A percentile compares a stretch with the other conserved stretches of the same genome.
phyloP scores from a whole-genome alignment of 306 rosid species.

The Mimosa bimucronata region DNA sequence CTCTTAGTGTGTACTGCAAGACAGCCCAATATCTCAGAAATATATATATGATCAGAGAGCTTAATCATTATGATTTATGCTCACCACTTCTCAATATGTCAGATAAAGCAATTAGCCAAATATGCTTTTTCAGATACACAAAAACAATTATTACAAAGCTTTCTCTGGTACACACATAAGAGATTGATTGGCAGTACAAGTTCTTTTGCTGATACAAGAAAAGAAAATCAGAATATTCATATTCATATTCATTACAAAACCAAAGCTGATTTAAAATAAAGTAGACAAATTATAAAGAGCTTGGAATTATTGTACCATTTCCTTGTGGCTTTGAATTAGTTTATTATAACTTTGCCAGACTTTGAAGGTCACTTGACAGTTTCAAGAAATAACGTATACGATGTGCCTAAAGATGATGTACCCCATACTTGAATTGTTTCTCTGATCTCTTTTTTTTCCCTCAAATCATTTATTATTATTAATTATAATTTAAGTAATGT shows the following conservation, averaged over 20 bases:
- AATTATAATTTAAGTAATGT: conserved; percentile 18
- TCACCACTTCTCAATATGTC: conserved; percentile 24
- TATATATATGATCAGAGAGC: not conserved
- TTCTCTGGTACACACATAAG: not conserved
- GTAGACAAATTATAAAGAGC: not conserved
- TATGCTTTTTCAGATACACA: not conserved
- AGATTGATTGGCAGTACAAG: not conserved
- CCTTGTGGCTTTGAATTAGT: not conserved
- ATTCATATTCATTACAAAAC: not conserved
- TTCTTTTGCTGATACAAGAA: not conserved
- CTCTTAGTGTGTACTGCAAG: not conserved
- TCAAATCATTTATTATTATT: too few species aligned
- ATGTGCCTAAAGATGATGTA: conserved; percentile 20
- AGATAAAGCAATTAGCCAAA: conserved; percentile 1
- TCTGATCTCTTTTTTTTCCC: too few species aligned
- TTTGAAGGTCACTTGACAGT: conserved; percentile 1
- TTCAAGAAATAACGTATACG: not conserved
- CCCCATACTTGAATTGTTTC: not conserved
- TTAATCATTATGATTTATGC: conserved; percentile 28
- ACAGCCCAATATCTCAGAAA: not conserved
- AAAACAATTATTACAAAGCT: not conserved
- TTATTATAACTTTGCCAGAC: not conserved
- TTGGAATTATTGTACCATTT: not conserved
- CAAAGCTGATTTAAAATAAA: not conserved
- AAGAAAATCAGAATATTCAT: not conserved